Percentiles rank a stretch among this genome's conserved stretches.
phyloP scores from a whole-genome alignment of 768 basidiomycete species.

The Pisolithus orientalis region DNA sequence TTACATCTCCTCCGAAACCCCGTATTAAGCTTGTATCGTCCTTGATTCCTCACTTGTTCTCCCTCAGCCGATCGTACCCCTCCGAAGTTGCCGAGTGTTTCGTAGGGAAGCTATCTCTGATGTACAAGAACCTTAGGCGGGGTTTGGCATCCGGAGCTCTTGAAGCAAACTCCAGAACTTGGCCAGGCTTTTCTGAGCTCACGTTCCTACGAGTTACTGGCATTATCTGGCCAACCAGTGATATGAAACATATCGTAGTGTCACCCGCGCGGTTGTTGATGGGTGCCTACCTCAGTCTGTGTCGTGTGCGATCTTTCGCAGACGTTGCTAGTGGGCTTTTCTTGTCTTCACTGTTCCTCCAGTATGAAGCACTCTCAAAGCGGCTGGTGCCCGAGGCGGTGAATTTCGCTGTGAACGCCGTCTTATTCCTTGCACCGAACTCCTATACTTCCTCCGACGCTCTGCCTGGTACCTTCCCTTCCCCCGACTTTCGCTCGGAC shows the following conservation, averaged over 20 bases:
- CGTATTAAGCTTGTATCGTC: constrained; percentile 53
- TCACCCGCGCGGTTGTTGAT: constrained; percentile 84
- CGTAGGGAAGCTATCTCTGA: constrained; percentile 73
- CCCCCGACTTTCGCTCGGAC: constrained; percentile 60
- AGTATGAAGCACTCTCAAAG: constrained; percentile 83
- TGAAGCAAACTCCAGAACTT: constrained; percentile 64
- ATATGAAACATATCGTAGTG: constrained; percentile 85
- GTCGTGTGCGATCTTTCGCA: constrained; percentile 63
- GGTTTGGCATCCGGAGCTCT: constrained; percentile 70
- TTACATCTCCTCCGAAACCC: constrained; percentile 59
- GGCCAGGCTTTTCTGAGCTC: constrained; percentile 83
- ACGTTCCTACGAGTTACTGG: constrained; percentile 76
- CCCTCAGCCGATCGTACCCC: constrained; percentile 77
- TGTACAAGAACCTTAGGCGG: constrained; percentile 90
- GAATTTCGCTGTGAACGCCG: constrained; percentile 69
- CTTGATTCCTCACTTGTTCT: constrained; percentile 72
- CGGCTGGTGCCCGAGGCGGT: constrained; percentile 85
- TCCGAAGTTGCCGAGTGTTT: constrained; percentile 73
- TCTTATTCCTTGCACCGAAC: constrained; percentile 72
- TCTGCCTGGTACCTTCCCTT: constrained; percentile 66
- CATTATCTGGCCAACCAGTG: constrained; percentile 87
- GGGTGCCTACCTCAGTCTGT: constrained; percentile 84
- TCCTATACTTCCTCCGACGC: constrained; percentile 36
- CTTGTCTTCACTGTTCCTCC: constrained; percentile 74
- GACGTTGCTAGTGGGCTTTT: constrained; percentile 88